Conservation (phyloP, 1,139 yeast species). For the Blastobotrys persicus region DNA sequence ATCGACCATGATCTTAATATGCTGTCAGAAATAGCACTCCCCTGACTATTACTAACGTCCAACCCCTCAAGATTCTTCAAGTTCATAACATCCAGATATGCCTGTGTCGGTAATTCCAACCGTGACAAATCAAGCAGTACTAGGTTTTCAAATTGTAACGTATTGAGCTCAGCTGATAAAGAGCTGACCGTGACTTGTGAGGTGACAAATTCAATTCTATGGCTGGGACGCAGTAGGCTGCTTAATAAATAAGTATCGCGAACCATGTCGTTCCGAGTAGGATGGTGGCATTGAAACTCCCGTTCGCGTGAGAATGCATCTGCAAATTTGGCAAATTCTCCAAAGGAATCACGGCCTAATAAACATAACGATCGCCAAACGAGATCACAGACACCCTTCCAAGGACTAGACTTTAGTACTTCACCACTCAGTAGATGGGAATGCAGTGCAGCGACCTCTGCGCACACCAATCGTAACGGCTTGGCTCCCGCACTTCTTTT, state of each 20-base stretch:
- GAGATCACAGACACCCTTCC: conserved; percentile 26
- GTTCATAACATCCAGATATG: conserved; percentile 20
- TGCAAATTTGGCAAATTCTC: conserved; percentile 26
- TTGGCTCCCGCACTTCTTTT: conserved; percentile 3
- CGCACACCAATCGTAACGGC: conserved; percentile 16
- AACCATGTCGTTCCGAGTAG: neutral
- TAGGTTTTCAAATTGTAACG: conserved; percentile 14
- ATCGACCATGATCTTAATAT: conserved; percentile 26
- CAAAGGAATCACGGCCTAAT: conserved; percentile 29
- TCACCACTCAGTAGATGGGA: conserved; percentile 15
- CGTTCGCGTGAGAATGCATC: conserved; percentile 22
- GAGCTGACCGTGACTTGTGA: neutral
- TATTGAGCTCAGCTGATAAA: neutral
- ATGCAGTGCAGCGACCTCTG: conserved; percentile 17
- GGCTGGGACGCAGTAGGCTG: neutral
- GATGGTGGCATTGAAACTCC: conserved; percentile 26
- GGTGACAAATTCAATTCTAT: conserved; percentile 3
- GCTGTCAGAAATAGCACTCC: conserved; percentile 16
- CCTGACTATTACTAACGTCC: conserved; percentile 27
- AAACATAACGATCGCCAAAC: conserved; percentile 29
- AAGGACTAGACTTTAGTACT: conserved; percentile 18
- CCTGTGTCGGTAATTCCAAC: conserved; percentile 11
- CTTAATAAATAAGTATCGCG: neutral
- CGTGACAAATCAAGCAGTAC: conserved; percentile 25
- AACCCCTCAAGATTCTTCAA: conserved; percentile 24